These are phyloP conservation scores for Leishmania aethiopica DNA, from an alignment of 208 protist genomes.

Conservation along the genomic window DNA sequence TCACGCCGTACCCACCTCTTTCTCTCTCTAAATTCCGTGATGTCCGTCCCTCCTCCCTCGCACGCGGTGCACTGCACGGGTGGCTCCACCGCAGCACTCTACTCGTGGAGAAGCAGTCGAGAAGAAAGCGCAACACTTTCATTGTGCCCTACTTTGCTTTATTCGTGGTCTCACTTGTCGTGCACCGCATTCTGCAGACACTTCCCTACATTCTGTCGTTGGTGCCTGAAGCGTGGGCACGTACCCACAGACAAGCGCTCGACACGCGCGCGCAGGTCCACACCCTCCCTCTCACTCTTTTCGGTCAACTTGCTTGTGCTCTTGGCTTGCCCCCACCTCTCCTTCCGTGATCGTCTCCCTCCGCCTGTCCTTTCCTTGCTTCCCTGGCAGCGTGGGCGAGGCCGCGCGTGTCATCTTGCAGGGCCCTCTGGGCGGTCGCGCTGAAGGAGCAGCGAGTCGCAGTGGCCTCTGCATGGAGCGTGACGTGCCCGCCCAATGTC, in stretches of 20 bases:
- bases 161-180: background rate
- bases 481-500: background rate
- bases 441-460: background rate
- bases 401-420: background rate
- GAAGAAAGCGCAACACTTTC: background rate
- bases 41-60: background rate
- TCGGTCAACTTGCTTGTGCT: background rate
- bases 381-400: background rate
- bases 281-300: background rate
- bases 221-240: background rate
- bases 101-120: background rate
- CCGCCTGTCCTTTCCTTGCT: background rate
- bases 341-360: background rate
- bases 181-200: background rate
- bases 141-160: background rate
- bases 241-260: background rate
- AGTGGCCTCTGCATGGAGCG: background rate
- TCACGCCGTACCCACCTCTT: background rate
- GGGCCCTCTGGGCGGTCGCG: background rate
- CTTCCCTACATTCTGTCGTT: background rate
- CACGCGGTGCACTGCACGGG: background rate
- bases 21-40: too few species aligned
- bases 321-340: background rate
- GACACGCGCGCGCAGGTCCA: background rate
- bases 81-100: too few species aligned